A percentile compares a stretch with the other conserved stretches of the same genome.
phyloP scores from a whole-genome alignment of 208 protist genomes.

The Wallacemonas sp. region DNA sequence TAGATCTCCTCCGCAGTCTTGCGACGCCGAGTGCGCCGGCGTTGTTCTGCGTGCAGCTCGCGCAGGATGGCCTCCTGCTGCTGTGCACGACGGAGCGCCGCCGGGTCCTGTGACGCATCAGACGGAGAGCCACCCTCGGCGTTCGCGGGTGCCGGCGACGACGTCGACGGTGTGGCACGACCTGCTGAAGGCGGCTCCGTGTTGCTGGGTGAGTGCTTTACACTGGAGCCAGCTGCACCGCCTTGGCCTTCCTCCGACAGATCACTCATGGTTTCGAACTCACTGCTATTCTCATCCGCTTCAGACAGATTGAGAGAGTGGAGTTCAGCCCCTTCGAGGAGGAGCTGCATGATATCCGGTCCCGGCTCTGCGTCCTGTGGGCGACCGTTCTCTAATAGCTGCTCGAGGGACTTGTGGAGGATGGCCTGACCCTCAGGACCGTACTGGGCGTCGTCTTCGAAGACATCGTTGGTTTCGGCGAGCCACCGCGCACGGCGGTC shows the following conservation, averaged over 20 bases:
- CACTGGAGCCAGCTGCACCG: too few species aligned
- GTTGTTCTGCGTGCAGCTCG: constrained; percentile 24
- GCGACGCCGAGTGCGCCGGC: constrained; percentile 7
- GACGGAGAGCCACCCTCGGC: too few species aligned
- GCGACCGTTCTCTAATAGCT: constrained; percentile 35
- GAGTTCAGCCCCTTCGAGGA: constrained; percentile 40
- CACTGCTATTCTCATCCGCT: not conserved
- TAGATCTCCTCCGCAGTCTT: constrained; percentile 45
- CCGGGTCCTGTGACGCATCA: too few species aligned
- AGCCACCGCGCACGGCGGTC: not conserved
- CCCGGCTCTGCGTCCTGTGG: constrained; percentile 27
- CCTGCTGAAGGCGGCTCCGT: too few species aligned
- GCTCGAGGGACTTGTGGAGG: constrained; percentile 16
- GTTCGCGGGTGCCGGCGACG: too few species aligned
- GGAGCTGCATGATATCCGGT: constrained; percentile 54
- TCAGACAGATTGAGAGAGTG: too few species aligned
- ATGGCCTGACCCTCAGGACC: constrained; percentile 18
- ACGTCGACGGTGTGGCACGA: too few species aligned
- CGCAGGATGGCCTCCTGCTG: constrained; percentile 21
- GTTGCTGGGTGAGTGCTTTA: too few species aligned
- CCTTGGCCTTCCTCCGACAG: too few species aligned
- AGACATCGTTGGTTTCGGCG: not conserved
- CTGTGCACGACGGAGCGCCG: constrained; percentile 8
- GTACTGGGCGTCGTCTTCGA: constrained; percentile 13
- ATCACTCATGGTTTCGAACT: not conserved